Evolutionary conservation across 1,139 yeast genomes (phyloP).

Genomic region (Suhomyces anneliseae): DNA sequence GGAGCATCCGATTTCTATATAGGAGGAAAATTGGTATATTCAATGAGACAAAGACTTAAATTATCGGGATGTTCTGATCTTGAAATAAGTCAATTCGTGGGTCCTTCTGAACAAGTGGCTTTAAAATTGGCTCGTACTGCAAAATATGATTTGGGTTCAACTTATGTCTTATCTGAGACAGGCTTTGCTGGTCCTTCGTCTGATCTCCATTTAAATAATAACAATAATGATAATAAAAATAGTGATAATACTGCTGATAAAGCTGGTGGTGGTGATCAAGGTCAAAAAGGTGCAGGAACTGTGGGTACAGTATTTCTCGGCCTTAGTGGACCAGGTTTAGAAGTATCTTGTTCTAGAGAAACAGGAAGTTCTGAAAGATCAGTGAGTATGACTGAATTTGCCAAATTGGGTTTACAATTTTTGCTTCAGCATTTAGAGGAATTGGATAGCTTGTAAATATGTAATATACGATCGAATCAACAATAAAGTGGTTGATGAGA

Average conservation of each 20-base stretch:
- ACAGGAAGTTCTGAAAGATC: slow-evolving; percentile 56
- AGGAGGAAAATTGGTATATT: slow-evolving; percentile 80
- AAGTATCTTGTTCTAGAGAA: slow-evolving; percentile 46
- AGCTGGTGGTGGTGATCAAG: slow-evolving; percentile 1
- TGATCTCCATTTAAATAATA: slow-evolving; percentile 35
- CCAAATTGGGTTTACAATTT: slow-evolving; percentile 62
- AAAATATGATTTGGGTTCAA: slow-evolving; percentile 76
- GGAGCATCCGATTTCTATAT: slow-evolving; percentile 84
- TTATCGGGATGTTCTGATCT: slow-evolving; percentile 75
- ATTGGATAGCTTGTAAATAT: slow-evolving; percentile 1
- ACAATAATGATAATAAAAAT: slow-evolving; percentile 7
- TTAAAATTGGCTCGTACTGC: slow-evolving; percentile 74
- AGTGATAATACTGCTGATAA: slow-evolving; percentile 8
- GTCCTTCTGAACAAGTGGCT: slow-evolving; percentile 79
- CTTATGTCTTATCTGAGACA: slow-evolving; percentile 79
- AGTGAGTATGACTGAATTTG: slow-evolving; percentile 73
- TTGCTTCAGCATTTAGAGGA: slow-evolving; percentile 42
- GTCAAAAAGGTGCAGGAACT: slow-evolving; percentile 14
- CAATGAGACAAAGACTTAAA: slow-evolving; percentile 70
- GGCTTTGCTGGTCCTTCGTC: slow-evolving; percentile 84
- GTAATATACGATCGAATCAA: background rate
- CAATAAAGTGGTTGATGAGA: background rate
- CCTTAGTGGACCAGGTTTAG: slow-evolving; percentile 65
- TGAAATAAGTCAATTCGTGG: slow-evolving; percentile 71
- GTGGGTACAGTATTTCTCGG: slow-evolving; percentile 72